phyloP scores from a whole-genome alignment of 1,139 yeast genomes.

The Lodderomyces theae region DNA sequence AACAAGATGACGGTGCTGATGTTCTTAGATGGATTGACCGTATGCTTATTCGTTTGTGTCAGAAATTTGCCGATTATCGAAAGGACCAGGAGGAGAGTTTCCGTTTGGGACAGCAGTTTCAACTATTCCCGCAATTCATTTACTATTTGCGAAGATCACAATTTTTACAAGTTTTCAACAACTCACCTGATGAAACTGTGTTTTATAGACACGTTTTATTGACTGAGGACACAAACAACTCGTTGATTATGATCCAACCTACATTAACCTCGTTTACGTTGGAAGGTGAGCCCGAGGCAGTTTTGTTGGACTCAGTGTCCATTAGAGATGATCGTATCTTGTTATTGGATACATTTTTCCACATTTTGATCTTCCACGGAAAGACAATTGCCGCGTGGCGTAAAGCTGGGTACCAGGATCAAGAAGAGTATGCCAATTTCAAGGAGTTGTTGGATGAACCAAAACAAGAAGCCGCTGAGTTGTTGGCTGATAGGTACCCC shows the following conservation, averaged over 20 bases:
- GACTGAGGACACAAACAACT: conserved; percentile 87
- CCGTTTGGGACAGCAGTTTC: conserved; percentile 47
- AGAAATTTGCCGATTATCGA: conserved; percentile 51
- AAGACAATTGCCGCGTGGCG: conserved; percentile 96
- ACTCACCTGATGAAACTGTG: conserved; percentile 98
- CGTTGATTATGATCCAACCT: conserved; percentile 97
- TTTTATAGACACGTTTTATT: conserved; percentile 91
- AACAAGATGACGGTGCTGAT: conserved; percentile 60
- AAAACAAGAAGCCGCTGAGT: conserved; percentile 85
- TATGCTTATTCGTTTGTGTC: conserved; percentile 50
- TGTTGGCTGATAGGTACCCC: conserved; percentile 92
- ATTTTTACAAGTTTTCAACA: conserved; percentile 92
- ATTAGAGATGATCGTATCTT: conserved; percentile 86
- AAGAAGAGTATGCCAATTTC: conserved; percentile 85
- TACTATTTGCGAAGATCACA: conserved; percentile 96
- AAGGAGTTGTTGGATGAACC: conserved; percentile 86
- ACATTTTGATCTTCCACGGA: conserved; percentile 92
- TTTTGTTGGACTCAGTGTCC: conserved; percentile 90
- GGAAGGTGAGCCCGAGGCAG: conserved; percentile 83
- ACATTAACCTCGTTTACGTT: conserved; percentile 85
- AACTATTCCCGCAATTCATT: conserved; percentile 86
- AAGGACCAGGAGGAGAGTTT: conserved; percentile 48
- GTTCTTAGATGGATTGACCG: conserved; percentile 53
- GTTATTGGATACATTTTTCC: conserved; percentile 92
- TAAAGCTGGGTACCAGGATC: conserved; percentile 90